Percentiles rank a stretch among this genome's conserved stretches.
These are phyloP conservation scores for Didymella arachidicola DNA, from an alignment of 2,329 filamentous ascomycete genomes.

Conservation along the genomic window DNA sequence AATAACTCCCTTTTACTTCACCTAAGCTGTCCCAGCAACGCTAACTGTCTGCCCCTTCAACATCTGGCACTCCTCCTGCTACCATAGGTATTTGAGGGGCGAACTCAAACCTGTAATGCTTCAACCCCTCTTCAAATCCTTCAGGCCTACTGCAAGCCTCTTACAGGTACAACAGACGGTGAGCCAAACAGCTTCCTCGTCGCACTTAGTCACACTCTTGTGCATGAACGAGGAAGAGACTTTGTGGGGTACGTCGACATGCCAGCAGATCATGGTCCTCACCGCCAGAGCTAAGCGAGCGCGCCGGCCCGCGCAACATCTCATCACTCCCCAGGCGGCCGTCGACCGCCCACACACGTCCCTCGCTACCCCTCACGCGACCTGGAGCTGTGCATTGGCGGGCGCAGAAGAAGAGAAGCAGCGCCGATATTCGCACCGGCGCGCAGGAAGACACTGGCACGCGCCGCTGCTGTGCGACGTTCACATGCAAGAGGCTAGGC, in stretches of 20 bases:
- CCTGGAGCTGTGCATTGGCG: conserved; percentile 15
- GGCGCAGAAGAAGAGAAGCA: conserved; percentile 4
- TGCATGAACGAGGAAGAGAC: conserved; percentile 9
- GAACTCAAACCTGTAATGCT: background rate
- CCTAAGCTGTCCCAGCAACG: background rate
- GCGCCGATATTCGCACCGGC: conserved; percentile 4
- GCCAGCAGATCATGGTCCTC: conserved; percentile 23
- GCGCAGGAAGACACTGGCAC: conserved; percentile 11
- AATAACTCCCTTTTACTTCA: background rate
- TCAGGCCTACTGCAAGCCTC: background rate
- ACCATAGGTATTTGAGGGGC: too few species aligned
- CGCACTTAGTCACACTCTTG: background rate
- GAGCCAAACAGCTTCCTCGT: background rate
- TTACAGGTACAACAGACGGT: background rate
- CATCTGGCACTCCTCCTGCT: background rate
- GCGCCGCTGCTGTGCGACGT: conserved; percentile 12
- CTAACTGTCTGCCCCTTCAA: background rate
- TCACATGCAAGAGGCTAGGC: conserved; percentile 13
- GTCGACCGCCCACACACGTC: conserved; percentile 4
- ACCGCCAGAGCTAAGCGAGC: conserved; percentile 32
- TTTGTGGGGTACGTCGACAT: conserved; percentile 13
- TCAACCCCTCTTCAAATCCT: background rate
- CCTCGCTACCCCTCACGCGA: conserved; percentile 11
- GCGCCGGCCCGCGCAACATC: conserved; percentile 12
- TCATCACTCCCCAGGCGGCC: conserved; percentile 5